A percentile compares a stretch with the other conserved stretches of the same genome.
Evolutionary conservation across 2,329 filamentous ascomycete genomes (phyloP).

Genomic region (Domatiomyces catenatus): DNA sequence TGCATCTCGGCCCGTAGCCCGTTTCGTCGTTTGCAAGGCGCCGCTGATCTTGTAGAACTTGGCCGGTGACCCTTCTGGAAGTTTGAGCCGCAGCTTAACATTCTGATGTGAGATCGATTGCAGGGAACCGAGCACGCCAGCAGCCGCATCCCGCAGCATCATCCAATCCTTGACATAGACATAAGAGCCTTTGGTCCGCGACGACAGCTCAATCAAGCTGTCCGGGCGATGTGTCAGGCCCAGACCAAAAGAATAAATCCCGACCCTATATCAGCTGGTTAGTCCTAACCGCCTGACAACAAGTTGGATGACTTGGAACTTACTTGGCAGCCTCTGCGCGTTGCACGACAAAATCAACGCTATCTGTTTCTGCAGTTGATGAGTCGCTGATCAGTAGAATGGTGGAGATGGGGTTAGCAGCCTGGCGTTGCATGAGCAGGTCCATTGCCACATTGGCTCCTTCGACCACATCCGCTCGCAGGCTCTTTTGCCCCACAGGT

Average conservation of each 20-base stretch:
- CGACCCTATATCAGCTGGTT: conserved; percentile 45
- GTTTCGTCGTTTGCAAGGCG: conserved; percentile 87
- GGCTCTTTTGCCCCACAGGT: conserved; percentile 89
- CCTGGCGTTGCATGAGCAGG: conserved; percentile 90
- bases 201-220: conserved; percentile 95
- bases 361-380: conserved; percentile 82
- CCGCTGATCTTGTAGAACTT: conserved; percentile 99
- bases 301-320: conserved; percentile 23
- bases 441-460: conserved; percentile 98
- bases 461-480: conserved; percentile 90
- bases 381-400: conserved; percentile 97
- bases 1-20: conserved; percentile 83
- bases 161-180: conserved; percentile 99
- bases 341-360: conserved; percentile 94
- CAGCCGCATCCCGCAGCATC: conserved; percentile 95
- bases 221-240: conserved; percentile 96
- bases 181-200: conserved; percentile 88
- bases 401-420: conserved; percentile 84
- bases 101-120: conserved; percentile 97
- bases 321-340: conserved; percentile 92
- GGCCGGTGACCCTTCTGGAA: conserved; percentile 90
- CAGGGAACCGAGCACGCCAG: conserved; percentile 78
- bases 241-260: conserved; percentile 90
- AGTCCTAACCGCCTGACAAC: not conserved
- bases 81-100: conserved; percentile 81